Base-by-base conservation (phyloP, 805 yeast species). In the Saturnispora ahearnii region DNA sequence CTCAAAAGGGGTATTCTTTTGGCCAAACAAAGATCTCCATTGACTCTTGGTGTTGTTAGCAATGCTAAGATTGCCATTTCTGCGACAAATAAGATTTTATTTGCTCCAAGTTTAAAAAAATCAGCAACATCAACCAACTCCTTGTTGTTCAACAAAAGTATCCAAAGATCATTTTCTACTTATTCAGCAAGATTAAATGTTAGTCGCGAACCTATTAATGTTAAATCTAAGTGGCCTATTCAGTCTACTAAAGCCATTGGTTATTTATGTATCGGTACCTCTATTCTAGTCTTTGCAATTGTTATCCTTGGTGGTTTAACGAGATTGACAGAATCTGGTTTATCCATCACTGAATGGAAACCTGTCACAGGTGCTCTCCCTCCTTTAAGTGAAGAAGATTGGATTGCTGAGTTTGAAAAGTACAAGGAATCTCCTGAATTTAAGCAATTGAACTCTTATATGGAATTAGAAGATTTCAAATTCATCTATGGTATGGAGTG, bases 291-390 rank as follows among this genome's bases (percentile, higher is more conserved):
- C 1, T 93, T 93, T 66, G 96, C 95, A 33, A 93, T 93, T 53
- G 98, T 93, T 13, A 82, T 93, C n/a, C 73, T 93, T 5, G 99
- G 99, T 43, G 99, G 99, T 0, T 73, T 93, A 43, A 93, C 99
- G 0, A 77, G 99, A 60, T 73, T 93, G 42, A 93, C 99, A 0
- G 99, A 93, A 62, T 87, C 96, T 0, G 99, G 99, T 0, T 72
- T 93, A 43, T 85, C 96, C 44, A 93, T 93, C 64, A 93, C 98
- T 1, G 99, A 93, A 63, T 93, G 99, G 99, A 87, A 82, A 64
- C 99, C 99, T 1, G 89, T 93, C 28, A 88, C 99, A 0, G 99
- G 99, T 44, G 71, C 95, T 1, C 66, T 93, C 12, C 99, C 99
- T 2, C 99, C 99, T 0, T 62, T 85, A 59, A 78, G 69, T 52